Percentiles rank a stretch among this genome's conserved stretches.
Conservation (phyloP, 1,284 basidiomycete genomes). For the Irpex sp. region DNA sequence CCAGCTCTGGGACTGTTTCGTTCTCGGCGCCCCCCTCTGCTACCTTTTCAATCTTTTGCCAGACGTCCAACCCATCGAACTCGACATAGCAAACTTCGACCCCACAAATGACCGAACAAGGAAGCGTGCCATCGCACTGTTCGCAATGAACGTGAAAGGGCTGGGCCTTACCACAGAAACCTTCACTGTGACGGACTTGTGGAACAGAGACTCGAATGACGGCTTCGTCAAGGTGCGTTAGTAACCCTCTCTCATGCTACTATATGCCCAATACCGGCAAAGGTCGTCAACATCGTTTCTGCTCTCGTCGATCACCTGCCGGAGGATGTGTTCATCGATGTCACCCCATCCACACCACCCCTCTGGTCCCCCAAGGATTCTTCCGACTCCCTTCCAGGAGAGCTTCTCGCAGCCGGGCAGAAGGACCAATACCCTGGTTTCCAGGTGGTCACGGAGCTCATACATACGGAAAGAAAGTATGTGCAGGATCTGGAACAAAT, state of each 20-base stretch:
- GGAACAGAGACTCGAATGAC: conserved; percentile 89
- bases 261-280: conserved; percentile 4
- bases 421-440: conserved; percentile 63
- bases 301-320: conserved; percentile 82
- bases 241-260: neutral
- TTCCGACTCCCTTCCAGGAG: conserved; percentile 51
- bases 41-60: conserved; percentile 93
- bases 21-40: conserved; percentile 90
- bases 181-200: conserved; percentile 86
- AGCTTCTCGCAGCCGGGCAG: conserved; percentile 28
- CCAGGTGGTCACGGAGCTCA: conserved; percentile 82
- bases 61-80: conserved; percentile 59
- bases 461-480: conserved; percentile 96
- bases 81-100: conserved; percentile 67
- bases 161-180: conserved; percentile 58
- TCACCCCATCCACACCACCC: conserved; percentile 55
- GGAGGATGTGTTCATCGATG: conserved; percentile 64
- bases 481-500: conserved; percentile 97
- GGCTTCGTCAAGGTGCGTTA: conserved; percentile 87
- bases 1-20: conserved; percentile 92
- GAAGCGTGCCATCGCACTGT: conserved; percentile 77
- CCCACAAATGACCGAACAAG: conserved; percentile 71
- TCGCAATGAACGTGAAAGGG: conserved; percentile 71
- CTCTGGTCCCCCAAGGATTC: conserved; percentile 52
- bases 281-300: conserved; percentile 92